Percentiles rank a stretch among this genome's conserved stretches.
Evolutionary conservation across 495 filamentous ascomycete genomes (phyloP).

Genomic region (Chaetomium cochliodes): DNA sequence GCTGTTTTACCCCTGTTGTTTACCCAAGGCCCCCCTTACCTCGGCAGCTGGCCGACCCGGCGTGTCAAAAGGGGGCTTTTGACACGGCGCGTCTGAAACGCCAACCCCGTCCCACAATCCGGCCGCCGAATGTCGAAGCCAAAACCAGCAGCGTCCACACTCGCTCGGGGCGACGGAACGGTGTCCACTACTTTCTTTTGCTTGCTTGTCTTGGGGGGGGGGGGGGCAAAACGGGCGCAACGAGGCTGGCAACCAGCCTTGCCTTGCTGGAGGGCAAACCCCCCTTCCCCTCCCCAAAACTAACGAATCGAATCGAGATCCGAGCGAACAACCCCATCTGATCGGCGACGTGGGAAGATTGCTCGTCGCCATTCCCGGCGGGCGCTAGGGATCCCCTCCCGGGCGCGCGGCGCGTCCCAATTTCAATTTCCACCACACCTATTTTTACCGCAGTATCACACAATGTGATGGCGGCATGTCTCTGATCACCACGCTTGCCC

Average conservation of each 20-base stretch:
- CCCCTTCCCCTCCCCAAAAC: too few species aligned
- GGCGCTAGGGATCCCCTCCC: slow-evolving; percentile 7
- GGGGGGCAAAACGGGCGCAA: background rate
- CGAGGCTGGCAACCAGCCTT: slow-evolving; percentile 15
- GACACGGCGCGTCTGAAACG: slow-evolving; percentile 20
- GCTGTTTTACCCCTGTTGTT: slow-evolving; percentile 15
- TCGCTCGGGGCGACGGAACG: too few species aligned
- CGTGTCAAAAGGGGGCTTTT: slow-evolving; percentile 19
- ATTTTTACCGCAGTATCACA: slow-evolving; percentile 1
- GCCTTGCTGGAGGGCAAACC: background rate
- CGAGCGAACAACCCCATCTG: background rate
- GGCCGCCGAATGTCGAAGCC: slow-evolving; percentile 9
- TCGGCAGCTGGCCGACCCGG: slow-evolving; percentile 20
- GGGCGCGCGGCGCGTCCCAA: slow-evolving; percentile 5
- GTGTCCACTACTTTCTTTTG: background rate
- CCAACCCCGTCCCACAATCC: slow-evolving; percentile 8
- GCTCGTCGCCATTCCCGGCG: background rate
- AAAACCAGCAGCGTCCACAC: background rate
- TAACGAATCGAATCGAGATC: background rate
- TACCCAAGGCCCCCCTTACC: slow-evolving; percentile 16
- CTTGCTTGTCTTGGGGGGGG: background rate
- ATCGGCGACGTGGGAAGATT: slow-evolving; percentile 13
- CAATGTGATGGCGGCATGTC: background rate
- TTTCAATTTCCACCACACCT: background rate
- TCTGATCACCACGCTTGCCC: slow-evolving; percentile 2